These are phyloP conservation scores for Aspergillus sp. DNA, from an alignment of 2,329 filamentous ascomycete genomes.

Conservation along the genomic window DNA sequence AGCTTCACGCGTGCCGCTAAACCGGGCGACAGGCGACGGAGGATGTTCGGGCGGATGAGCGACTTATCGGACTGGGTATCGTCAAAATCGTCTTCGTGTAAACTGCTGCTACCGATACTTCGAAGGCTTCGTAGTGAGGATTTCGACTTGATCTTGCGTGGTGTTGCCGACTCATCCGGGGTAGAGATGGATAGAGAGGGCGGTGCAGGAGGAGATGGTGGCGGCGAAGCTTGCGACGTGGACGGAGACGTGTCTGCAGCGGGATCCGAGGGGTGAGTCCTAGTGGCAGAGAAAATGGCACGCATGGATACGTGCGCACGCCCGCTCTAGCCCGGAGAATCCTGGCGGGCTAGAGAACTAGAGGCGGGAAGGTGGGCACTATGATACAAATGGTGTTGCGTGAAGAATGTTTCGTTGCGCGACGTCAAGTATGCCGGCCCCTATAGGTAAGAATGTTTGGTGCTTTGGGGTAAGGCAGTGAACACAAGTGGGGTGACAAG, in stretches of 20 bases:
- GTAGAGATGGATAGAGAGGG: conserved; percentile 30
- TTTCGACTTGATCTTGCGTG: conserved; percentile 37
- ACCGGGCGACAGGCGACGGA: conserved; percentile 43
- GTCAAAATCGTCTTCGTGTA: conserved; percentile 29
- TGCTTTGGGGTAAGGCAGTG: background rate
- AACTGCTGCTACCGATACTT: conserved; percentile 35
- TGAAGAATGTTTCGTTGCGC: conserved; percentile 16
- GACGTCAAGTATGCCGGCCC: conserved; percentile 4
- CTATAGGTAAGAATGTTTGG: conserved; percentile 15
- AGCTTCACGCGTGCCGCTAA: conserved; percentile 44
- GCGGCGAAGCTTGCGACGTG: conserved; percentile 28
- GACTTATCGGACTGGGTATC: conserved; percentile 27
- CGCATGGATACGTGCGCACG: conserved; percentile 35
- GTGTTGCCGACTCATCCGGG: conserved; percentile 24
- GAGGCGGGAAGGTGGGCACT: conserved; percentile 18
- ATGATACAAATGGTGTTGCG: conserved; percentile 2
- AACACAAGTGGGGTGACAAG: conserved; percentile 2
- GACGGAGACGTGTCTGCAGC: conserved; percentile 26
- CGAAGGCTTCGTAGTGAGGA: conserved; percentile 36
- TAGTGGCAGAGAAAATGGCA: conserved; percentile 33
- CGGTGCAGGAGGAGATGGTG: conserved; percentile 24
- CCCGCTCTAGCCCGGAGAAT: conserved; percentile 20
- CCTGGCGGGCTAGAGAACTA: conserved; percentile 14
- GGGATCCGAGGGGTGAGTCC: conserved; percentile 28
- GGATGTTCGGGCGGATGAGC: conserved; percentile 34